Evolutionary conservation across 352 stramenopile species (phyloP).

Genomic region (Blastocystis sp.): DNA sequence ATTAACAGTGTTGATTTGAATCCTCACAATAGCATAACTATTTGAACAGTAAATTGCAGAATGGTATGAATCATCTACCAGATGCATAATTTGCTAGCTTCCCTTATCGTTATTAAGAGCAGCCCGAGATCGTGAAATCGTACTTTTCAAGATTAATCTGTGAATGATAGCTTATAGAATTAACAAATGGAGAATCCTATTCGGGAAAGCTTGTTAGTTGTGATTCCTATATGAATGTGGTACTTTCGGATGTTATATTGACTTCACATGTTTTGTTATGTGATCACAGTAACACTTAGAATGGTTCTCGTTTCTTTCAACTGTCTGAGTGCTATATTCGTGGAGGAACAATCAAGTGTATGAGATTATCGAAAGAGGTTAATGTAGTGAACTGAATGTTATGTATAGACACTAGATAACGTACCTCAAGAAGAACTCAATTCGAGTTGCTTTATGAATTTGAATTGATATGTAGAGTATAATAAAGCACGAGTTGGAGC

Average conservation of each 20-base stretch:
- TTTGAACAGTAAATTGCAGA: background rate
- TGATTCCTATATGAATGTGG: constrained; percentile 99
- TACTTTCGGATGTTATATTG: constrained; percentile 93
- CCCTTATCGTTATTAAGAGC: constrained; percentile 44
- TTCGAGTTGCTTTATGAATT: constrained; percentile 64
- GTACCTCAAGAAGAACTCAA: constrained; percentile 82
- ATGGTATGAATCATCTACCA: background rate
- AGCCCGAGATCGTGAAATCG: constrained; percentile 31
- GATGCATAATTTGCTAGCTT: background rate
- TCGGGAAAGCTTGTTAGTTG: constrained; percentile 90
- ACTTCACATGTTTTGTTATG: constrained; percentile 76
- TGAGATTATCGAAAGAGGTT: constrained; percentile 86
- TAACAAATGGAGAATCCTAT: constrained; percentile 97
- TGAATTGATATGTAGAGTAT: background rate
- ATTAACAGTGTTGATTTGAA: background rate
- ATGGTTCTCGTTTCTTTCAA: constrained; percentile 94
- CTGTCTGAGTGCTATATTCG: constrained; percentile 94
- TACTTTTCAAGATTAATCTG: background rate
- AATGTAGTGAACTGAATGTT: background rate
- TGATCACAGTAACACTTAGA: constrained; percentile 67
- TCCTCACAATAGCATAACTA: background rate
- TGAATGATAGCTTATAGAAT: constrained; percentile 81
- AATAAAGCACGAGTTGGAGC: constrained; percentile 2
- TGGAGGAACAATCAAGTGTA: constrained; percentile 95
- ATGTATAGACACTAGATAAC: constrained; percentile 77